Conservation (phyloP, 495 filamentous ascomycete genomes). For the Poronia punctata region DNA sequence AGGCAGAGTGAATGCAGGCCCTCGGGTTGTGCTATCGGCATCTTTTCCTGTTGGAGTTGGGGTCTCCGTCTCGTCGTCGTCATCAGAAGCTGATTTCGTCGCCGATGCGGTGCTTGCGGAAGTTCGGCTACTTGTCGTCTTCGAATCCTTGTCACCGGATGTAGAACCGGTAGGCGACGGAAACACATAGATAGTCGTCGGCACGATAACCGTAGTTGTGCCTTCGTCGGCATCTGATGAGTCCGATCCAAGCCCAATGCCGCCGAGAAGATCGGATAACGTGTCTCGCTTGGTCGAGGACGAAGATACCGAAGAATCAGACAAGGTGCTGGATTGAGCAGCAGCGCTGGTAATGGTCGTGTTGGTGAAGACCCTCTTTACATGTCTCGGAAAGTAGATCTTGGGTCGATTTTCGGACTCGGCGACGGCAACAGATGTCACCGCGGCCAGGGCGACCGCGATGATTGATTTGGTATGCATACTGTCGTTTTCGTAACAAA, state of each 20-base stretch:
- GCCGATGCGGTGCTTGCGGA: slow-evolving; percentile 2
- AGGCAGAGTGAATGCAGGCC: slow-evolving; percentile 17
- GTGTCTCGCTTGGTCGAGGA: slow-evolving; percentile 26
- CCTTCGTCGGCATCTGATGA: slow-evolving; percentile 1
- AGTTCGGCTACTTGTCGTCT: slow-evolving; percentile 8
- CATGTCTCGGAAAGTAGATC: slow-evolving; percentile 53
- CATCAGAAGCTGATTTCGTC: slow-evolving; percentile 2
- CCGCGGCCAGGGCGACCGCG: slow-evolving; percentile 45
- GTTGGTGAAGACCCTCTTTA: slow-evolving; percentile 51
- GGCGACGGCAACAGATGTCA: slow-evolving; percentile 42
- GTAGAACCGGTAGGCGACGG: slow-evolving; percentile 3
- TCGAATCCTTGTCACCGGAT: slow-evolving; percentile 9
- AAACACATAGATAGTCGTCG: slow-evolving; percentile 5
- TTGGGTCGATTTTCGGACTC: slow-evolving; percentile 38
- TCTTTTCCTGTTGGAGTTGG: slow-evolving; percentile 4
- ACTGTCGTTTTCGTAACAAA: slow-evolving; percentile 17
- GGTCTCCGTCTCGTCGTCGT: slow-evolving; percentile 8
- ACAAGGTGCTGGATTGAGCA: slow-evolving; percentile 15
- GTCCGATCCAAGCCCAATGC: slow-evolving; percentile 5
- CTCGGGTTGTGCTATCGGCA: slow-evolving; percentile 1
- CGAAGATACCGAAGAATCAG: slow-evolving; percentile 10
- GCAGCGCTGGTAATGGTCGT: slow-evolving; percentile 34
- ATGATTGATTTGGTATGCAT: slow-evolving; percentile 46
- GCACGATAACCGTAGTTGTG: slow-evolving; percentile 4
- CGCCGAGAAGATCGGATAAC: slow-evolving; percentile 22